These are phyloP conservation scores for Ogataea saltuana DNA, from an alignment of 805 yeast species.

Conservation along the genomic window DNA sequence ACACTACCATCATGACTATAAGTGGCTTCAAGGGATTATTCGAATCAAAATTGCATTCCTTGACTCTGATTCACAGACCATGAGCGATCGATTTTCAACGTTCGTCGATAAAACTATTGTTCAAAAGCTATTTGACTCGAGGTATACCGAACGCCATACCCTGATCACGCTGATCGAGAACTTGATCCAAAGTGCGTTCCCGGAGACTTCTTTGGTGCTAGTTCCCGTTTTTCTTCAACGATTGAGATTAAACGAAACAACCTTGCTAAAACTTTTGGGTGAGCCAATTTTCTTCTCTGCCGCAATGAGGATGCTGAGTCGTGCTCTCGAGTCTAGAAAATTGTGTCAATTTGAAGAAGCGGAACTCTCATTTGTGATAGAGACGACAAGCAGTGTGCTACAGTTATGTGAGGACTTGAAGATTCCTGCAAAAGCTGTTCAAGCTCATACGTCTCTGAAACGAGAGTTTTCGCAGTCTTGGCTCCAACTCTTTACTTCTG, in stretches of 20 bases:
- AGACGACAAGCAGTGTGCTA: conserved; percentile 8
- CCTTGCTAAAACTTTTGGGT: not conserved
- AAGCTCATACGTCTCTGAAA: conserved; percentile 16
- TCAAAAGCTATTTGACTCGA: not conserved
- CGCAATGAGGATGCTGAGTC: conserved; percentile 8
- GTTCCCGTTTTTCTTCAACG: not conserved
- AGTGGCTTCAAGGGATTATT: not conserved
- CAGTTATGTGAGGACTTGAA: conserved; percentile 4
- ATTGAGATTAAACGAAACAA: not conserved
- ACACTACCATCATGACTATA: not conserved
- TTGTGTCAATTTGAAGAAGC: conserved; percentile 10
- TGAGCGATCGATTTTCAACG: not conserved
- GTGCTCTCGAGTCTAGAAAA: conserved; percentile 12
- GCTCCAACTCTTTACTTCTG: conserved; percentile 14
- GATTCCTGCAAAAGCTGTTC: not conserved
- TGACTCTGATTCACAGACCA: not conserved
- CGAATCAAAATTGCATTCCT: not conserved
- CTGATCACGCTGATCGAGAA: not conserved
- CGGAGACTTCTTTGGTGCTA: not conserved
- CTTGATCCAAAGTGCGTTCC: not conserved
- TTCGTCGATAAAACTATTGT: not conserved
- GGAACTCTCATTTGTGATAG: conserved; percentile 9
- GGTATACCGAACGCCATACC: not conserved
- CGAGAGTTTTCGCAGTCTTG: conserved; percentile 23
- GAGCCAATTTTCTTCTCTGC: not conserved